These are phyloP conservation scores for Puccinia polysora DNA, from an alignment of 1,284 basidiomycete species.

Conservation along the genomic window DNA sequence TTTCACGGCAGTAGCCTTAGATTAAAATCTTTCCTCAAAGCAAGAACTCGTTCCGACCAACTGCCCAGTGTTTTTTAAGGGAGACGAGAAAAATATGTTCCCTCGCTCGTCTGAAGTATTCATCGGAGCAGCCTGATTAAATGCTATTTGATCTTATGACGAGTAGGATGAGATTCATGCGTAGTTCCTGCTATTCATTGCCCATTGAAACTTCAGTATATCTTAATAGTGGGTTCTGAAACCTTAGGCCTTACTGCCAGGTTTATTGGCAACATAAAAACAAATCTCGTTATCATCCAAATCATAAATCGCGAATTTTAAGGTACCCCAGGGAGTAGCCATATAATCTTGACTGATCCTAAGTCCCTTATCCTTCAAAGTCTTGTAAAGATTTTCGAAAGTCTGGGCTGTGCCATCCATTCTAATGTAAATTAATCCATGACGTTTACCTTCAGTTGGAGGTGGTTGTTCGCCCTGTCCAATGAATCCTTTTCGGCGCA, in stretches of 20 bases:
- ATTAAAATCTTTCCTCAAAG: too few relatives aligned
- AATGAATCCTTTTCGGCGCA: conserved; percentile 4
- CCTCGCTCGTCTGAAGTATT: too few relatives aligned
- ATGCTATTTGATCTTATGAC: too few relatives aligned
- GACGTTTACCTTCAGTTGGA: neutral
- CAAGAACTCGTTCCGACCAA: too few relatives aligned
- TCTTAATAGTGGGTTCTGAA: too few relatives aligned
- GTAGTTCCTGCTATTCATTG: too few relatives aligned
- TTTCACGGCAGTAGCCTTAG: too few relatives aligned
- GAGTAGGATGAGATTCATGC: too few relatives aligned
- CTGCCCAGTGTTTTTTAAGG: too few relatives aligned
- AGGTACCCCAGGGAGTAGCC: conserved; percentile 1
- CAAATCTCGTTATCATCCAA: conserved; percentile 1
- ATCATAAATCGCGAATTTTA: neutral
- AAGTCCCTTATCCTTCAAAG: neutral
- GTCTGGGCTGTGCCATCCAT: neutral
- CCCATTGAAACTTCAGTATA: too few relatives aligned
- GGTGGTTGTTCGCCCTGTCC: neutral
- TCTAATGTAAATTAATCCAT: neutral
- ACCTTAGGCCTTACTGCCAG: neutral
- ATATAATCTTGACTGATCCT: neutral
- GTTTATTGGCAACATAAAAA: neutral
- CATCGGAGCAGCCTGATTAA: too few relatives aligned
- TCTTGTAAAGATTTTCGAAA: neutral
- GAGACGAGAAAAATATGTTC: too few relatives aligned